Conservation (phyloP, 108 stramenopile species). For the Cyclotella distinguenda region DNA sequence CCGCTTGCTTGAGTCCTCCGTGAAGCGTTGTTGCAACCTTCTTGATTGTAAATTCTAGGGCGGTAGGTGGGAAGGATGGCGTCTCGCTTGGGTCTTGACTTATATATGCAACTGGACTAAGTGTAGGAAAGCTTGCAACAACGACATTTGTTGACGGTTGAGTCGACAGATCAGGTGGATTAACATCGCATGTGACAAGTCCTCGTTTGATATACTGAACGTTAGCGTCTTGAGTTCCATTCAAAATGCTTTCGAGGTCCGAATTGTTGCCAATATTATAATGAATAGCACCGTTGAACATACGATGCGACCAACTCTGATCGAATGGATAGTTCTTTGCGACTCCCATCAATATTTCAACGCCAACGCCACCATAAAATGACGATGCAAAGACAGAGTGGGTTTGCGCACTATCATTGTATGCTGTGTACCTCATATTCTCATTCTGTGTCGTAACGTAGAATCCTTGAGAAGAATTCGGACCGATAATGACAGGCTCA, state of each 20-base stretch:
- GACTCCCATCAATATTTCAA: slow-evolving; percentile 32
- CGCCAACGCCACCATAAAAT: slow-evolving; percentile 9
- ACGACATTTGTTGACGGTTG: slow-evolving; percentile 9
- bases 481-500: slow-evolving; percentile 19
- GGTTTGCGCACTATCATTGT: not conserved
- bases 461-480: slow-evolving; percentile 18
- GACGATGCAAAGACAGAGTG: slow-evolving; percentile 17
- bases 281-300: slow-evolving; percentile 38
- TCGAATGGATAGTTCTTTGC: slow-evolving; percentile 46
- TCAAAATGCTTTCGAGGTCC: slow-evolving; percentile 5
- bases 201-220: slow-evolving; percentile 54
- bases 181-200: slow-evolving; percentile 24
- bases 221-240: slow-evolving; percentile 39
- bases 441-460: slow-evolving; percentile 43
- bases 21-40: slow-evolving; percentile 30
- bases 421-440: slow-evolving; percentile 39
- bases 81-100: not conserved
- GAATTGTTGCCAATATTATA: slow-evolving; percentile 28
- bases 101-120: slow-evolving; percentile 1
- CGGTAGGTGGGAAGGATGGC: slow-evolving; percentile 20
- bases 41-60: slow-evolving; percentile 14
- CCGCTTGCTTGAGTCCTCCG: slow-evolving; percentile 37
- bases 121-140: not conserved
- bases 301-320: slow-evolving; percentile 34
- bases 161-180: too few species aligned